A percentile compares a stretch with the other conserved stretches of the same genome.
phyloP scores from a whole-genome alignment of 805 yeast genomes.

The Monosporozyma aerobia region DNA sequence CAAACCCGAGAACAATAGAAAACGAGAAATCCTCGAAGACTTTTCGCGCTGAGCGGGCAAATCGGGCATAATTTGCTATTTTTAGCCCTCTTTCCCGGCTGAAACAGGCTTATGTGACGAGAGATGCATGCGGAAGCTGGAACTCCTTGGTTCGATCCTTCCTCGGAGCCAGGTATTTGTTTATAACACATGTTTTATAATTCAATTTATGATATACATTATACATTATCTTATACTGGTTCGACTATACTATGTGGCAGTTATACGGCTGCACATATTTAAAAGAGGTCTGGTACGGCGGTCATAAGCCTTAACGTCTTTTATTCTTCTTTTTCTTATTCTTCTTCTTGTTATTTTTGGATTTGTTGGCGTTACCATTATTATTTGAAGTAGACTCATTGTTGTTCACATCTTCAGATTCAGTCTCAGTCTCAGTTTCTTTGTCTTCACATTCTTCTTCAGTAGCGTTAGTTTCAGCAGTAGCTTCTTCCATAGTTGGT shows the following conservation, averaged over 20 bases:
- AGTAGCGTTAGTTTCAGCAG: not conserved
- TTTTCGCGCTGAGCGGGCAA: too few relatives aligned
- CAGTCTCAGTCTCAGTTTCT: conserved; percentile 2
- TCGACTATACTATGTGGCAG: not conserved
- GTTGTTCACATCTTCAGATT: not conserved
- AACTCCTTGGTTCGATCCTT: not conserved
- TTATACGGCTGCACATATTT: not conserved
- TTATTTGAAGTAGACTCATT: not conserved
- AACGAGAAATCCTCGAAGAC: too few relatives aligned
- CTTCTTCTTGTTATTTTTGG: conserved; percentile 1
- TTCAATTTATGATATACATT: not conserved
- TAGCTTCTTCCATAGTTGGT: conserved; percentile 1
- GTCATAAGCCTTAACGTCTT: not conserved
- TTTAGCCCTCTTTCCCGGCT: too few relatives aligned
- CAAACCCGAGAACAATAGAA: not conserved
- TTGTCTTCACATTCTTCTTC: conserved; percentile 4
- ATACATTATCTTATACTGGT: not conserved
- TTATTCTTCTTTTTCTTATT: conserved; percentile 3
- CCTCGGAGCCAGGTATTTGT: not conserved
- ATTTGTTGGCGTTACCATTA: not conserved
- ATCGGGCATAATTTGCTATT: too few relatives aligned
- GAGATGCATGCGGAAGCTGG: too few relatives aligned
- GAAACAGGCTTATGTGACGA: too few relatives aligned
- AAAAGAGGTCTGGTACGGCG: not conserved
- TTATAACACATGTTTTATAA: not conserved